A percentile compares a stretch with the other conserved stretches of the same genome.
Conservation (phyloP, 2,329 filamentous ascomycete genomes). For the Capronia coronata region DNA sequence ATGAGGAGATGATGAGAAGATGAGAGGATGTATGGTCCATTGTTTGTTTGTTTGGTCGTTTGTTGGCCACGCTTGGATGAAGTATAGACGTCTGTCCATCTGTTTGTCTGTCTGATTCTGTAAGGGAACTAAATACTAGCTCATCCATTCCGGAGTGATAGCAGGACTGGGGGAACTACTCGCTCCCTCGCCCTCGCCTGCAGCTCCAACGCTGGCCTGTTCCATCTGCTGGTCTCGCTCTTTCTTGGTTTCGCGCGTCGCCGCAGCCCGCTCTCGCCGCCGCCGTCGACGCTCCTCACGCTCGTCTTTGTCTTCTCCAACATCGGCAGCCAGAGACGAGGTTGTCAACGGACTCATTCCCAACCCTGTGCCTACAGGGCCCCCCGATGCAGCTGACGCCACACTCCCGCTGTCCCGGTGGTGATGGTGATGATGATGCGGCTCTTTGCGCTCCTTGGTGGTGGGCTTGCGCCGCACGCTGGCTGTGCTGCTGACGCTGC, state of each 20-base stretch:
- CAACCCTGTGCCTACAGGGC: background rate
- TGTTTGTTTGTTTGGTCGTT: no score
- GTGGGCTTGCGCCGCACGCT: constrained; percentile 19
- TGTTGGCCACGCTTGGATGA: no score
- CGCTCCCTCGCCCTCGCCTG: background rate
- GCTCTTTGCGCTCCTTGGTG: constrained; percentile 2
- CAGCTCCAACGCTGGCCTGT: background rate
- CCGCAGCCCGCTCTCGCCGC: constrained; percentile 15
- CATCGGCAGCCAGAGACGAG: background rate
- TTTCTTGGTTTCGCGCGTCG: constrained; percentile 11
- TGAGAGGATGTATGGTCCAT: no score
- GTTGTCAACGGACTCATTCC: constrained; percentile 17
- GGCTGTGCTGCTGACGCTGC: constrained; percentile 26
- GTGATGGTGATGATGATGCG: background rate
- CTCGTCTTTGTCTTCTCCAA: constrained; percentile 18
- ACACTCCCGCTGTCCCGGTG: constrained; percentile 2
- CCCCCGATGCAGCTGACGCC: no score
- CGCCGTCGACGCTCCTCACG: constrained; percentile 11
- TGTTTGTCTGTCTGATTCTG: no score
- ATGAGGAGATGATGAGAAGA: no score
- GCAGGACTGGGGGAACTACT: background rate
- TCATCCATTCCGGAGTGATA: no score
- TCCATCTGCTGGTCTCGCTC: background rate
- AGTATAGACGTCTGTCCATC: no score
- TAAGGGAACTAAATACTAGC: no score